A percentile compares a stretch with the other conserved stretches of the same genome.
Conservation (phyloP, 75 land plant genomes). For the Picea sitchensis region DNA sequence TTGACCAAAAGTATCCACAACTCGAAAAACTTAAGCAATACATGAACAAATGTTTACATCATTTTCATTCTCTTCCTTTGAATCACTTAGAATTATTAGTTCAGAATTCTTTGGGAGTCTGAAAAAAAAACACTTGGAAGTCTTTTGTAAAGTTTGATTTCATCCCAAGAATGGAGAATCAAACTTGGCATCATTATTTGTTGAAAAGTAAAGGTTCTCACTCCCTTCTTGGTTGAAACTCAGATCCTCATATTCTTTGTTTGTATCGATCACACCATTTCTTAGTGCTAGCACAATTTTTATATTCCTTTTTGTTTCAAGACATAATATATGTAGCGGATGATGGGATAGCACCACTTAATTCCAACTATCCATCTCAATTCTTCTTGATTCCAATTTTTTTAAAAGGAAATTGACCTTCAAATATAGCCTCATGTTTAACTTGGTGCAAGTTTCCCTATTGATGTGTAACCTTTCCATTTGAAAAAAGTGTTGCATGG, state of each 20-base stretch:
- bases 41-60: conserved; percentile 34
- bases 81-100: conserved; percentile 89
- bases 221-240: conserved; percentile 80
- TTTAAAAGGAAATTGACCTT: conserved; percentile 37
- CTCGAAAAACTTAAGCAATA: conserved; percentile 17
- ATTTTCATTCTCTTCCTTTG: conserved; percentile 62
- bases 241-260: conserved; percentile 67
- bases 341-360: conserved; percentile 39
- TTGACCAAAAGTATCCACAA: conserved; percentile 15
- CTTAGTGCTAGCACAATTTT: conserved; percentile 26
- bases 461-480: conserved; percentile 21
- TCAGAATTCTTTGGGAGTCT: conserved; percentile 35
- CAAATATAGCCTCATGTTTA: conserved; percentile 63
- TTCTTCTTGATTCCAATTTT: conserved; percentile 73
- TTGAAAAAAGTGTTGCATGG: background rate
- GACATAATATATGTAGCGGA: conserved; percentile 28
- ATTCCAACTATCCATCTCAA: conserved; percentile 68
- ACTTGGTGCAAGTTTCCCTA: conserved; percentile 26
- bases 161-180: conserved; percentile 35
- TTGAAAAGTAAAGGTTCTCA: conserved; percentile 44
- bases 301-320: background rate
- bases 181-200: conserved; percentile 42
- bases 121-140: conserved; percentile 14
- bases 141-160: conserved; percentile 25
- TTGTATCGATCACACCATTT: conserved; percentile 78